phyloP scores from a whole-genome alignment of 2,329 filamentous ascomycete genomes.

The Gremmenia infestans region DNA sequence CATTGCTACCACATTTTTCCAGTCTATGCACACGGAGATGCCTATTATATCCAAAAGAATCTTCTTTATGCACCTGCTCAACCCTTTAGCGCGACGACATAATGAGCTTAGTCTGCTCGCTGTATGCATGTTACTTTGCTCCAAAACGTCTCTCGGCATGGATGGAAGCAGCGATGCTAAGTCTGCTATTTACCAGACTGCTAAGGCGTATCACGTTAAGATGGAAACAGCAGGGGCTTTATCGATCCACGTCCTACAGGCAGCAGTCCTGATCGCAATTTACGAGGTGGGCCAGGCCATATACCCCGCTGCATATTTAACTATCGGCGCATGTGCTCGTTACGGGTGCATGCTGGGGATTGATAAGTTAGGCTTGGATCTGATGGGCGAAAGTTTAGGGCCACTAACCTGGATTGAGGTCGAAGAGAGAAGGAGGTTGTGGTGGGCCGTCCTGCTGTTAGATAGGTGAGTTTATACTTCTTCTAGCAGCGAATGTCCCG shows the following conservation, averaged over 20 bases:
- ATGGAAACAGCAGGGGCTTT: conserved; percentile 26
- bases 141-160: conserved; percentile 29
- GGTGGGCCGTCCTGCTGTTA: background rate
- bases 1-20: conserved; percentile 11
- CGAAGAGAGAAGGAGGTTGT: background rate
- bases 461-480: background rate
- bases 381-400: background rate
- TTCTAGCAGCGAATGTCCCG: background rate
- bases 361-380: background rate
- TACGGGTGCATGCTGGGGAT: background rate
- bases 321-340: background rate
- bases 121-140: conserved; percentile 26
- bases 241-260: conserved; percentile 28
- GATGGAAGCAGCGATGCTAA: conserved; percentile 1
- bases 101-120: conserved; percentile 3
- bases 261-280: conserved; percentile 29
- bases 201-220: conserved; percentile 27
- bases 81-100: conserved; percentile 18
- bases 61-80: conserved; percentile 11
- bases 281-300: conserved; percentile 35
- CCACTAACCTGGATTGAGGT: background rate
- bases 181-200: conserved; percentile 23
- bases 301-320: conserved; percentile 33
- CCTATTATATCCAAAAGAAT: conserved; percentile 25
- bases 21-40: conserved; percentile 20